phyloP scores from a whole-genome alignment of 1,139 yeast genomes.

The Candida gigantensis region DNA sequence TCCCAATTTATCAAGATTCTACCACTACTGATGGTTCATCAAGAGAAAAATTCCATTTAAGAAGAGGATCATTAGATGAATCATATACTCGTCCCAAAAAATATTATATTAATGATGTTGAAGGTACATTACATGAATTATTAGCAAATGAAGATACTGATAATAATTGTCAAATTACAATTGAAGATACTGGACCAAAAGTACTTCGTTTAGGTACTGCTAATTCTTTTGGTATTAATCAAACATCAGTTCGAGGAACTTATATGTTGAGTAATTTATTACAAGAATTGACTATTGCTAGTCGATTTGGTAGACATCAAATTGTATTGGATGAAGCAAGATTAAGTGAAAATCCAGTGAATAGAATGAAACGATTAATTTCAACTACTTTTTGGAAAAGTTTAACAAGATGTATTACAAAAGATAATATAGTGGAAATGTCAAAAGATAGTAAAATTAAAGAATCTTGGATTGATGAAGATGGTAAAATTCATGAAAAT shows the following conservation, averaged over 20 bases:
- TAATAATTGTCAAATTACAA: slow-evolving; percentile 81
- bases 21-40: slow-evolving; percentile 18
- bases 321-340: slow-evolving; percentile 81
- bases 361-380: slow-evolving; percentile 72
- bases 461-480: slow-evolving; percentile 49
- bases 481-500: slow-evolving; percentile 29
- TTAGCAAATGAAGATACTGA: slow-evolving; percentile 85
- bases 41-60: slow-evolving; percentile 18
- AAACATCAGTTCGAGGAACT: slow-evolving; percentile 79
- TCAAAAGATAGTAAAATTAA: slow-evolving; percentile 78
- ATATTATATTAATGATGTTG: slow-evolving; percentile 75
- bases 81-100: slow-evolving; percentile 45
- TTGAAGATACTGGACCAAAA: slow-evolving; percentile 93
- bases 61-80: slow-evolving; percentile 75
- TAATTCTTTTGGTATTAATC: slow-evolving; percentile 77
- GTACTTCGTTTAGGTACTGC: slow-evolving; percentile 81
- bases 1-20: slow-evolving; percentile 31
- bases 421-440: slow-evolving; percentile 63
- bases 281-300: slow-evolving; percentile 88
- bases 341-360: slow-evolving; percentile 85
- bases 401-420: slow-evolving; percentile 72
- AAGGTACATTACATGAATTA: slow-evolving; percentile 67
- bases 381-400: slow-evolving; percentile 79
- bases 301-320: slow-evolving; percentile 73
- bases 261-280: slow-evolving; percentile 86